Evolutionary conservation across 257 asterid species (phyloP).

Genomic region (Lantana camara): DNA sequence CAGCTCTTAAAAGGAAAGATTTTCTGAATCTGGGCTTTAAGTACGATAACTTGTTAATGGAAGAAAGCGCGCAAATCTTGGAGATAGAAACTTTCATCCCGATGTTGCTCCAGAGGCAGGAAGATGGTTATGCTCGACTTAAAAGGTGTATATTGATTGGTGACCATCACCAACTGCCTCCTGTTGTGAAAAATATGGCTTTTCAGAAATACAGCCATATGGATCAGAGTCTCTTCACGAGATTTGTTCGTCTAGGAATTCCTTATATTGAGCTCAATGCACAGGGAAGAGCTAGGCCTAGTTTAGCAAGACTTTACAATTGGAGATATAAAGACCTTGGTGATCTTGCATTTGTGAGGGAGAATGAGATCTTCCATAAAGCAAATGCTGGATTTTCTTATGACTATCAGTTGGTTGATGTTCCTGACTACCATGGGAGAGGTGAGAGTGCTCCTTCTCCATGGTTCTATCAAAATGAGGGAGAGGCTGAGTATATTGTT

Average conservation of each 20-base stretch:
- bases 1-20: conserved; percentile 97
- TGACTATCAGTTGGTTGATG: conserved; percentile 92
- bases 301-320: conserved; percentile 91
- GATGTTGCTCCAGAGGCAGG: conserved; percentile 98
- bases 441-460: conserved; percentile 99
- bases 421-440: conserved; percentile 88
- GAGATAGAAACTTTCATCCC: conserved; percentile 99
- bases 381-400: conserved; percentile 91
- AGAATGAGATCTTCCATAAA: conserved; percentile 57
- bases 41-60: conserved; percentile 95
- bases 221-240: conserved; percentile 98
- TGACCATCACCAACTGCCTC: conserved; percentile 98
- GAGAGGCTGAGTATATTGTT: conserved; percentile 96
- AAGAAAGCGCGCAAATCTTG: conserved; percentile 98
- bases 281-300: conserved; percentile 98
- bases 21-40: conserved; percentile 89
- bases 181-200: conserved; percentile 99
- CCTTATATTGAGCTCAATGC: conserved; percentile 98
- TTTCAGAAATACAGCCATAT: conserved; percentile 99
- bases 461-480: conserved; percentile 99
- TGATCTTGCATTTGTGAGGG: conserved; percentile 84
- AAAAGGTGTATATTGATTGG: conserved; percentile 98
- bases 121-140: conserved; percentile 98
- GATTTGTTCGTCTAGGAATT: conserved; percentile 94
- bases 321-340: conserved; percentile 97